A percentile compares a stretch with the other conserved stretches of the same genome.
phyloP scores from a whole-genome alignment of 2,329 filamentous ascomycete genomes.

The Ophiostoma sp. region DNA sequence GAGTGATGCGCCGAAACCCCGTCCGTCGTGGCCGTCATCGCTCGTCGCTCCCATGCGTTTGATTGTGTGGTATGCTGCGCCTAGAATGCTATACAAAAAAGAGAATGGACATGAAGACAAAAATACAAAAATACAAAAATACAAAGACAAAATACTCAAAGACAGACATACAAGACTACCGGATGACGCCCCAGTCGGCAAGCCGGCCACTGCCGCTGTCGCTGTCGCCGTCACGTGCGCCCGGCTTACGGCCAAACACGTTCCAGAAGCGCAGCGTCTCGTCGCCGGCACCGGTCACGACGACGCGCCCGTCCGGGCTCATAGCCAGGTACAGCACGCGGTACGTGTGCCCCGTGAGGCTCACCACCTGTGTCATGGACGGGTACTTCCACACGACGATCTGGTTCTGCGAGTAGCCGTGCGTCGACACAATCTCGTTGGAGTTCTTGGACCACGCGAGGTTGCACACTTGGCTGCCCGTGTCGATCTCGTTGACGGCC shows the following conservation, averaged over 20 bases:
- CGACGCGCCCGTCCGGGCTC: constrained; percentile 89
- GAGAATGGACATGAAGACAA: background rate
- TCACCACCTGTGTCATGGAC: constrained; percentile 94
- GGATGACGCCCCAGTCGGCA: constrained; percentile 78
- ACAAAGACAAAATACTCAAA: background rate
- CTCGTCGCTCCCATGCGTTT: background rate
- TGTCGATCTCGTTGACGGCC: constrained; percentile 83
- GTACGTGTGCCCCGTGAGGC: constrained; percentile 86
- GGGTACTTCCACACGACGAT: constrained; percentile 99
- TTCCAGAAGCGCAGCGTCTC: constrained; percentile 97
- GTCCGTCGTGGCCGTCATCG: constrained; percentile 5
- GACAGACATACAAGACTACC: constrained; percentile 37
- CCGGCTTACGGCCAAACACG: constrained; percentile 78
- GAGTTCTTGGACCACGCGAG: constrained; percentile 96
- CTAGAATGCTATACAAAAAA: background rate
- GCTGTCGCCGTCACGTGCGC: constrained; percentile 63
- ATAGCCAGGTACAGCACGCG: constrained; percentile 93
- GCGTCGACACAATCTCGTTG: constrained; percentile 94
- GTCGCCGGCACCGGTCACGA: constrained; percentile 93
- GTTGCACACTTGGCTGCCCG: constrained; percentile 98
- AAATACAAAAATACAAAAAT: constrained; percentile 14
- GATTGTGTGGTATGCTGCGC: background rate
- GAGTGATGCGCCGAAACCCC: background rate
- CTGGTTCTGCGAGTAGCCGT: constrained; percentile 96
- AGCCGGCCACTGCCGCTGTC: constrained; percentile 49